Evolutionary conservation across 2,329 filamentous ascomycete genomes (phyloP).

Genomic region (Colletotrichum scovillei): DNA sequence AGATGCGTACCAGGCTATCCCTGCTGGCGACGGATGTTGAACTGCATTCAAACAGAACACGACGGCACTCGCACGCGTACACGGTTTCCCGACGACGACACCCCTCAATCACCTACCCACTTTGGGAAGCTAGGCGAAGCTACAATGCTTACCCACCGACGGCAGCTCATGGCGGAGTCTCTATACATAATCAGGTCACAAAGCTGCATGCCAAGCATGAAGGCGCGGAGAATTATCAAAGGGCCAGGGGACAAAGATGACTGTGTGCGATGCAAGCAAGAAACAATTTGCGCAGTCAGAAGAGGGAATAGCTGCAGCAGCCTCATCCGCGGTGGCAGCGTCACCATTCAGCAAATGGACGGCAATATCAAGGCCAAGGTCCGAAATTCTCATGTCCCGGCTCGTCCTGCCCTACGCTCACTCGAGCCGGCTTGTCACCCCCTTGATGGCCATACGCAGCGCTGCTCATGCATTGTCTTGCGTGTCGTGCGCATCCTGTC

Average conservation of each 20-base stretch:
- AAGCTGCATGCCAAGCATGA: conserved; percentile 18
- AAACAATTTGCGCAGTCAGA: neutral
- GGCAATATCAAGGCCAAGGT: neutral
- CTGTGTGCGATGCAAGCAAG: neutral
- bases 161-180: neutral
- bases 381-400: neutral
- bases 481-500: neutral
- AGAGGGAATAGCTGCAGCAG: neutral
- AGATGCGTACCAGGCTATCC: conserved; percentile 1
- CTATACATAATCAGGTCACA: conserved; percentile 7
- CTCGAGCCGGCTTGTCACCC: neutral
- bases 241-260: neutral
- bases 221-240: neutral
- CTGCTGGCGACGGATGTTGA: conserved; percentile 1
- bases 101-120: conserved; percentile 9
- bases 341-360: neutral
- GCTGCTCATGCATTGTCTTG: neutral
- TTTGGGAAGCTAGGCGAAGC: conserved; percentile 4
- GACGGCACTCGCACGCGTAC: neutral
- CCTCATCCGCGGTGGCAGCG: neutral
- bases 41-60: neutral
- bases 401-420: neutral
- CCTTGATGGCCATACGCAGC: neutral
- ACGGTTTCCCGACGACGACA: neutral
- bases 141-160: neutral